A percentile compares a stretch with the other conserved stretches of the same genome.
Evolutionary conservation across 192 early-diverging fungal species (phyloP).

Genomic region (Diversispora eburnea): DNA sequence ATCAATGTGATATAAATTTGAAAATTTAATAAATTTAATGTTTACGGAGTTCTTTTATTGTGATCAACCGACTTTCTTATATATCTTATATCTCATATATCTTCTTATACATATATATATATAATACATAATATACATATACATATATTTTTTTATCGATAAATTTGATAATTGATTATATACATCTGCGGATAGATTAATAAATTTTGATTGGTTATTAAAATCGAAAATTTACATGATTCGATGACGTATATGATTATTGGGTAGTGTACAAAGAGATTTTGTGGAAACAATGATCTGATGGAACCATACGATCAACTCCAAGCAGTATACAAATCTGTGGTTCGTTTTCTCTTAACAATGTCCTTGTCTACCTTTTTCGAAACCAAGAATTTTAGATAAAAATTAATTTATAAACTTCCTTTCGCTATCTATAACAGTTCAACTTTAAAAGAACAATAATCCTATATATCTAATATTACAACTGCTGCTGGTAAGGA

Average conservation of each 20-base stretch:
- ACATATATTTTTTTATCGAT: no score
- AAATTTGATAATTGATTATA: not conserved
- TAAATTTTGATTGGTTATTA: constrained; percentile 13
- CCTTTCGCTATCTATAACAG: not conserved
- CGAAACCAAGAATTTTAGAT: constrained; percentile 6
- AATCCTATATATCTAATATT: not conserved
- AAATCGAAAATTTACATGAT: constrained; percentile 2
- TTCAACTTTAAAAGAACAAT: not conserved
- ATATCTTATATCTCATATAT: no score
- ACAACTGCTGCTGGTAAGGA: not conserved
- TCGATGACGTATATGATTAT: constrained; percentile 6
- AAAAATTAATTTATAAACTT: not conserved
- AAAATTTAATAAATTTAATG: no score
- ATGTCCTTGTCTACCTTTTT: constrained; percentile 12
- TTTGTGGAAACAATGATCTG: constrained; percentile 26
- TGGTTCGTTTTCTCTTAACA: constrained; percentile 17
- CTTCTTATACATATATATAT: no score
- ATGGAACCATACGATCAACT: constrained; percentile 19
- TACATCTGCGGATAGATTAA: constrained; percentile 19
- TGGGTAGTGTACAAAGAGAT: constrained; percentile 21
- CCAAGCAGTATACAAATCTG: constrained; percentile 23
- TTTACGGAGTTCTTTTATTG: no score
- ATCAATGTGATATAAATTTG: no score
- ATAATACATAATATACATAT: no score
- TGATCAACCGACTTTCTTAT: no score